Percentiles rank a stretch among this genome's conserved stretches.
Evolutionary conservation across 192 early-diverging fungal genomes (phyloP).

Genomic region (Coemansia sp.): DNA sequence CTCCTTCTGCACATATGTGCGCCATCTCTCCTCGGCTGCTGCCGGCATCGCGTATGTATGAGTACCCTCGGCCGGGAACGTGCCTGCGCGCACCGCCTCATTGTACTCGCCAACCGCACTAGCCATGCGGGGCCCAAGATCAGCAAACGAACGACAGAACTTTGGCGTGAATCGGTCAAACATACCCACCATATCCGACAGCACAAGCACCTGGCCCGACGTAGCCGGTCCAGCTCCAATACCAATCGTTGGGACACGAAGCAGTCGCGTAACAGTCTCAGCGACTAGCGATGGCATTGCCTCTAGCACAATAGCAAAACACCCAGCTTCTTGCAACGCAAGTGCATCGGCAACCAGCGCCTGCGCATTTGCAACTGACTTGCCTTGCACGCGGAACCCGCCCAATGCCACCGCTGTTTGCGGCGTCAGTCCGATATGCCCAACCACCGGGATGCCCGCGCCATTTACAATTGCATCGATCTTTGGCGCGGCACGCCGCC

Average conservation of each 20-base stretch:
- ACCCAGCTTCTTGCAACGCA: constrained; percentile 87
- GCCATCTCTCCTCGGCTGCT: constrained; percentile 47
- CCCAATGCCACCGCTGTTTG: constrained; percentile 85
- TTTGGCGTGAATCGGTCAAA: constrained; percentile 91
- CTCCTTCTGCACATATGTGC: constrained; percentile 34
- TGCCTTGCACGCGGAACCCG: constrained; percentile 91
- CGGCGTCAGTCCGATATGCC: constrained; percentile 94
- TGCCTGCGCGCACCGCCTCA: constrained; percentile 70
- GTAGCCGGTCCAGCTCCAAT: constrained; percentile 89
- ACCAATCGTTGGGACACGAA: constrained; percentile 91
- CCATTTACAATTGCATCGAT: constrained; percentile 70
- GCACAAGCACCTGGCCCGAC: constrained; percentile 94
- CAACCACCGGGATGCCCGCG: constrained; percentile 92
- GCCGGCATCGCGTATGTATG: constrained; percentile 72
- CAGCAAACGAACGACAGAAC: constrained; percentile 89
- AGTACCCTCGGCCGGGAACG: constrained; percentile 71
- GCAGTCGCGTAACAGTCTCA: constrained; percentile 70
- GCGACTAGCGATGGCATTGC: constrained; percentile 91
- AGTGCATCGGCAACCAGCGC: constrained; percentile 81
- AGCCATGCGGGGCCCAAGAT: constrained; percentile 71
- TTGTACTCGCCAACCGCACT: constrained; percentile 71
- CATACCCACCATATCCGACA: constrained; percentile 86
- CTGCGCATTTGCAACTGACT: constrained; percentile 74
- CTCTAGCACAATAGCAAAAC: constrained; percentile 88
- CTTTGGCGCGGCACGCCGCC: constrained; percentile 78